Evolutionary conservation across 129 eudicot species (phyloP), one percentile per base, ranked within the genome.

Genomic region (Logfia minima): DNA sequence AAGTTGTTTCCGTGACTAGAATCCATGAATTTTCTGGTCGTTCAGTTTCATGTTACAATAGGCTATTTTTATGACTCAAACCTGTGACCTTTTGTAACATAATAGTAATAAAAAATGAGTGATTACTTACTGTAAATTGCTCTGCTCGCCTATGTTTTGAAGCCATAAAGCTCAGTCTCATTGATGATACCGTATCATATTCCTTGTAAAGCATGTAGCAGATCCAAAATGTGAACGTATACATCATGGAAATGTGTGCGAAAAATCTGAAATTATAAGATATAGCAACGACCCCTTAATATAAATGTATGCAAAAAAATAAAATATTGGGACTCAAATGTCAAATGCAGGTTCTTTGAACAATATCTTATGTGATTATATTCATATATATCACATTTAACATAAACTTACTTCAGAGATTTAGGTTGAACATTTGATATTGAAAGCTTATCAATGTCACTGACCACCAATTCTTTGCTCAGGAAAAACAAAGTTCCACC

Each of bases 181-280:
- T 91, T 52, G 96, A 80, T 28, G 96, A 91, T 56, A 95, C 92
- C 61, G 37, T 74, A 85, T 70, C 94, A 80, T 95, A 91, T 77
- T 91, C 99, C 88, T 78, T 95, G 82, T 91, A 95, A 34, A 95
- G 97, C 96, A 95, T 82, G 87, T 76, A 91, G 83, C 99, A 95
- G 31, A 84, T 86, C 99, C 99, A 95, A 69, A 86, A 89, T n/a
- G 99, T 88, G 81, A 95, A 87, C 78, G 82, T 45, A 85, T 91
- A 92, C 81, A 86, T 86, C 96, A 88, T 74, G 75, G 88, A 70
- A 79, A 95, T 95, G 76, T 95, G 99, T 37, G 78, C 89, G 52
- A 95, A 95, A 72, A 95, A 95, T 87, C 99, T 95, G 90, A 76
- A 80, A 75, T 74, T 69, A 28, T 59, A 67, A 74, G 19, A 39